phyloP scores from a whole-genome alignment of 495 filamentous ascomycete genomes.

The Oidiodendron maius region DNA sequence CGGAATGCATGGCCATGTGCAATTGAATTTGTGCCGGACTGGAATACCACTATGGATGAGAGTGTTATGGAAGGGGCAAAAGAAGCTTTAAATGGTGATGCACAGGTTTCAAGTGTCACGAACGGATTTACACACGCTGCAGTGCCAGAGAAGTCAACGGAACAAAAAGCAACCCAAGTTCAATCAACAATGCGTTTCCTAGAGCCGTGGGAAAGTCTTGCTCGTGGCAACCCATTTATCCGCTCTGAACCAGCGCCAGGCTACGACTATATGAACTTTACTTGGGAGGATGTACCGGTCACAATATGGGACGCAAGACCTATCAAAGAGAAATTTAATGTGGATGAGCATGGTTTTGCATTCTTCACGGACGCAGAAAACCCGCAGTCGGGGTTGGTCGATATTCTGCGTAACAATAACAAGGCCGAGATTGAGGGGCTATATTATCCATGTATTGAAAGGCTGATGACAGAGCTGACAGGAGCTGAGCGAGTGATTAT shows the following conservation, averaged over 20 bases:
- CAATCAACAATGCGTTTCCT: conserved; percentile 9
- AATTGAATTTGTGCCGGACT: conserved; percentile 18
- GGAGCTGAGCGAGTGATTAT: conserved; percentile 15
- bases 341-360: background rate
- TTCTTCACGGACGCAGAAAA: background rate
- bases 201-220: conserved; percentile 8
- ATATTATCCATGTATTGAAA: conserved; percentile 2
- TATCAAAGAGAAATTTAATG: background rate
- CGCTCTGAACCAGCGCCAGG: conserved; percentile 2
- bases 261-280: background rate
- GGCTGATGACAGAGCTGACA: conserved; percentile 9
- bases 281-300: background rate
- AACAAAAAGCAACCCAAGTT: too few relatives aligned
- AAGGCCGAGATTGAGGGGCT: background rate
- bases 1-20: conserved; percentile 21
- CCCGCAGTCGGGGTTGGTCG: background rate
- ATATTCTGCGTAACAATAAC: background rate
- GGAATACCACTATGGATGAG: too few relatives aligned
- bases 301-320: background rate
- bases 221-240: conserved; percentile 9
- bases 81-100: too few relatives aligned
- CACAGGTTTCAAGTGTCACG: too few relatives aligned
- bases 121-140: too few relatives aligned
- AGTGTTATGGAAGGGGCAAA: too few relatives aligned
- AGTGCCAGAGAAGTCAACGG: too few relatives aligned